Percentiles rank a stretch among this genome's conserved stretches.
These are phyloP conservation scores for Cryptococcus wingfieldii DNA, from an alignment of 1,284 basidiomycete species.

Conservation along the genomic window DNA sequence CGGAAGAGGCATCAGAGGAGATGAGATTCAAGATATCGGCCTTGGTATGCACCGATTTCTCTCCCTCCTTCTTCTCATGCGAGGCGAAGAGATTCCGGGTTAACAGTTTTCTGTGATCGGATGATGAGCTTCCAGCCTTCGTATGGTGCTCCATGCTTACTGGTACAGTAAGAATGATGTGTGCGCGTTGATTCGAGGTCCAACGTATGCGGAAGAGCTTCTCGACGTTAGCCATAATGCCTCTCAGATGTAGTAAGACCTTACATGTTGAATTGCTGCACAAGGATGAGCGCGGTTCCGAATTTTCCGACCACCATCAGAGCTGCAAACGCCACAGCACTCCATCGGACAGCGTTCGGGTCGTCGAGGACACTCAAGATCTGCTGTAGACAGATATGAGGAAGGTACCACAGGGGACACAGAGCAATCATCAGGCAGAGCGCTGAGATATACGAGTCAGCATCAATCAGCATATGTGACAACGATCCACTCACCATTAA, in stretches of 20 bases:
- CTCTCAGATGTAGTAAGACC: background rate
- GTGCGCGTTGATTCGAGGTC: slow-evolving; percentile 19
- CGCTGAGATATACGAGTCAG: slow-evolving; percentile 3
- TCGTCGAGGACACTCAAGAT: slow-evolving; percentile 26
- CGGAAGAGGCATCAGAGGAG: slow-evolving; percentile 19
- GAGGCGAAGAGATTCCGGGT: slow-evolving; percentile 24
- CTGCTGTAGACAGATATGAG: slow-evolving; percentile 28
- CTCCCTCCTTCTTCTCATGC: slow-evolving; percentile 11
- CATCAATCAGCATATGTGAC: background rate
- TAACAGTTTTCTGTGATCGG: slow-evolving; percentile 24
- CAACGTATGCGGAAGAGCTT: slow-evolving; percentile 9
- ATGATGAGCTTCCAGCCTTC: background rate
- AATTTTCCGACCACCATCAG: slow-evolving; percentile 16
- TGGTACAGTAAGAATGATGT: slow-evolving; percentile 22
- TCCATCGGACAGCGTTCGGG: slow-evolving; percentile 3
- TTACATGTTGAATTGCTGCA: slow-evolving; percentile 20
- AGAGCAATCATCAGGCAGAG: slow-evolving; percentile 10
- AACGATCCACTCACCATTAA: slow-evolving; percentile 10
- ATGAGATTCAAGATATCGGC: slow-evolving; percentile 38
- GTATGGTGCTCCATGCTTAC: slow-evolving; percentile 10
- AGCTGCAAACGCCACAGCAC: slow-evolving; percentile 20
- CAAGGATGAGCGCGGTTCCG: slow-evolving; percentile 7
- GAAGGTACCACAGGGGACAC: slow-evolving; percentile 28
- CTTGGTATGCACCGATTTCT: slow-evolving; percentile 15
- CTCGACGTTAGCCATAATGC: background rate